Percentiles rank a stretch among this genome's conserved stretches.
These are phyloP conservation scores for Cutaneotrichosporon spelunceum DNA, from an alignment of 1,284 basidiomycete genomes.

Conservation along the genomic window DNA sequence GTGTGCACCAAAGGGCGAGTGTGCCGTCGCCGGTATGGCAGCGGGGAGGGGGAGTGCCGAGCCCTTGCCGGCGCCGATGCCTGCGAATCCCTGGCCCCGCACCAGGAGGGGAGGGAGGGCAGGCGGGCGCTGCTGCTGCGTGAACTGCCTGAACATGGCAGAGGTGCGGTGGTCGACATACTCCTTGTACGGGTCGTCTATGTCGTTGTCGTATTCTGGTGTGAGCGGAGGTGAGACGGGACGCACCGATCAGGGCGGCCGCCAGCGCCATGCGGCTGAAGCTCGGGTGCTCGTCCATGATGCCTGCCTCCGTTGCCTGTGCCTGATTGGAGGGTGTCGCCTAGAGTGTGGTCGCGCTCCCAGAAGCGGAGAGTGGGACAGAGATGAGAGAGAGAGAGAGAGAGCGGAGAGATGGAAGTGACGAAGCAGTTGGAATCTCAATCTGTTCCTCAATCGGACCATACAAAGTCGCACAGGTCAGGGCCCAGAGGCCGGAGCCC, in stretches of 20 bases:
- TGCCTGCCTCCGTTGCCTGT: background rate
- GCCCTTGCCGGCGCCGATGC: constrained; percentile 5
- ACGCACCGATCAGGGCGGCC: constrained; percentile 39
- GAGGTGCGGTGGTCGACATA: constrained; percentile 34
- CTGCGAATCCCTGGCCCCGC: constrained; percentile 1
- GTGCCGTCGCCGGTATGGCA: background rate
- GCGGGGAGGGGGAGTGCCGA: background rate
- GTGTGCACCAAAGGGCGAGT: background rate
- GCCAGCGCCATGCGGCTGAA: constrained; percentile 42
- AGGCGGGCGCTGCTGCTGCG: constrained; percentile 17
- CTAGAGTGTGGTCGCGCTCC: background rate
- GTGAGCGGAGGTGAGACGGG: background rate
- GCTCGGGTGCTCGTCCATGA: constrained; percentile 6
- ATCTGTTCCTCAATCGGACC: too few relatives aligned
- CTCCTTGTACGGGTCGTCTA: constrained; percentile 21
- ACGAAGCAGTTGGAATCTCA: background rate
- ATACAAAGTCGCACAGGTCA: too few relatives aligned
- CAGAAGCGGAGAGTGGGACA: background rate
- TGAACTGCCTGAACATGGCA: constrained; percentile 40
- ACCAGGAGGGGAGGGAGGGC: constrained; percentile 18
- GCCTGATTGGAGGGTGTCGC: background rate
- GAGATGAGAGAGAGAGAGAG: background rate
- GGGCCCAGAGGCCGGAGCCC: too few relatives aligned
- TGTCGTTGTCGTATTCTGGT: constrained; percentile 49
- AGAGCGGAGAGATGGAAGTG: background rate